Evolutionary conservation across 1,284 basidiomycete species (phyloP), one percentile per base, ranked within the genome.

Genomic region (Hymenochaete sp.): DNA sequence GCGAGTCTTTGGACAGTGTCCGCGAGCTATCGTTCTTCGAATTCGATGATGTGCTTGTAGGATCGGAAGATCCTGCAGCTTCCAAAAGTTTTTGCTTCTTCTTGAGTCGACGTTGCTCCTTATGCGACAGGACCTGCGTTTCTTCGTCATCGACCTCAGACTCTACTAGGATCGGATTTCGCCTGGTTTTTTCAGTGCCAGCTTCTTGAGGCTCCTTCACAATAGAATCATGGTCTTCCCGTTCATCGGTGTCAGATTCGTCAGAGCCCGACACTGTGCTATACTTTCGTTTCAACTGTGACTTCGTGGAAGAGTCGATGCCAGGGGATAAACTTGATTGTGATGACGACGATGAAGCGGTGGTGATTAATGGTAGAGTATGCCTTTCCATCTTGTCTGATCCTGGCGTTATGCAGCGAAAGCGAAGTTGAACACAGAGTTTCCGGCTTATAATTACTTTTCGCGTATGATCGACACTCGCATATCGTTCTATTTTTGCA

Each of bases 91-190:
- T 50, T 40, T 50, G 44, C 19, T 46, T 45, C 38, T 51, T 51
- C 28, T 46, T 44, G n/a, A 45, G 40, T 31, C 45, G 32, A 18
- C 49, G 70, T 48, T 70, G 72, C 59, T 84, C 79, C 9, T 80
- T 80, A 59, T 86, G 84, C 2, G 84, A 88, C 46, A 86, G 70
- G 3, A 75, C 77, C 14, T 71, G 69, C 5, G 55, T 61, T n/a
- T 73, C 70, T 11, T 57, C 55, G 19, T 44, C 45, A 14, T 38
- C 43, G 6, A 13, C 42, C 19, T 42, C 44, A n/a, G 3, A 11
- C 25, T 44, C 26, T 29, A 38, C 33, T 10, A n/a, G 21, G 10
- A 11, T 21, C 32, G 25, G 22, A 14, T 31, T 39, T n/a, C n/a
- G 22, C 24, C 25, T 40, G 22, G 24, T n/a, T 29, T 19, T 41